Base-by-base conservation (phyloP, 768 basidiomycete genomes). In the Myochromella boudieri region DNA sequence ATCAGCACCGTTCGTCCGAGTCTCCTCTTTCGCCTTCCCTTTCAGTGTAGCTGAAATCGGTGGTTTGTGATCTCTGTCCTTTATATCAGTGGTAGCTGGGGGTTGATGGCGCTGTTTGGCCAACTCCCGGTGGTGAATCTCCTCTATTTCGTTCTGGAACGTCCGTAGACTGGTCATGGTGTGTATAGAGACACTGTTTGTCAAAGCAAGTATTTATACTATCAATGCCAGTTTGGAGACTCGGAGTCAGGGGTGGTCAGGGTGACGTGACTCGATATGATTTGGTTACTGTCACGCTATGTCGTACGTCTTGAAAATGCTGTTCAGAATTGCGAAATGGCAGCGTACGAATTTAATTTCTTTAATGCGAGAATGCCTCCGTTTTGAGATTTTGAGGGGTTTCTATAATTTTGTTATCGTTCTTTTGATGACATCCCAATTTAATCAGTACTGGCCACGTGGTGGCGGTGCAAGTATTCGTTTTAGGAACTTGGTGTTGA, bases 101-200 rank as follows among this genome's bases (percentile, higher is more conserved):
- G 61, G 52, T 11, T 71, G 70, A 8, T 65, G 63, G 31, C 85
- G 78, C 53, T 88, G 83, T 63, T 78, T 87, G 24, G 75, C 68
- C 36, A 80, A 67, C 65, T 89, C 86, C 40, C 83, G 79, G 55
- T 77, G 71, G 48, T 82, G 80, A 57, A 90, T 85, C 54, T 86
- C 80, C 51, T 90, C 83, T 51, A 91, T 91, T 66, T 89, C 87
- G 57, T 67, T 76, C 64, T 91, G 88, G 56, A 85, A 84, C 12
- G 74, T 75, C 29, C 78, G 76, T 55, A 84, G 65, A 44, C 69
- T 78, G 12, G 80, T 73, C 80, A 81, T 81, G 42, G 46, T 64
- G 34, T 42, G 11, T 33, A 21, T 29, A 51, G 32, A 34, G 45
- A 18, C 20, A 22, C 21, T 20, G 7, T 40, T 10, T 20, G 47